These are phyloP conservation scores for Fusarium caatingaense DNA, from an alignment of 2,329 filamentous ascomycete species.

Conservation along the genomic window DNA sequence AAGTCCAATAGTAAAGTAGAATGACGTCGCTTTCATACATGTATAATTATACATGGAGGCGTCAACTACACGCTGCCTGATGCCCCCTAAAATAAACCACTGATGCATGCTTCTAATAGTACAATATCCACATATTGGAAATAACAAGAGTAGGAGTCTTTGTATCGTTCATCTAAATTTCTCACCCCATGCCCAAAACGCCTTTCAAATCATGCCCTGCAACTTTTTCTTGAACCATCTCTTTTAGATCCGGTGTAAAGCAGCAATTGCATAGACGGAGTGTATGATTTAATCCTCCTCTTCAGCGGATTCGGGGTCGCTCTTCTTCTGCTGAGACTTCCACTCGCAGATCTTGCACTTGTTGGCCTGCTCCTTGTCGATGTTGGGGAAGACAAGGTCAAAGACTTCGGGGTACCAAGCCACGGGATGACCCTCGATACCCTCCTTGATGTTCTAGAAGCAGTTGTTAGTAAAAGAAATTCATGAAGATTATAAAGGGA, in stretches of 20 bases:
- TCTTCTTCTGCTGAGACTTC: conserved; percentile 60
- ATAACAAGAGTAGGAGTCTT: conserved; percentile 48
- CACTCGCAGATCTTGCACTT: conserved; percentile 73
- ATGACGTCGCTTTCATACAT: conserved; percentile 43
- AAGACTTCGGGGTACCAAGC: conserved; percentile 97
- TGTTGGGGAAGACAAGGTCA: conserved; percentile 84
- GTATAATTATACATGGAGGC: conserved; percentile 44
- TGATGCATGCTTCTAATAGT: conserved; percentile 47
- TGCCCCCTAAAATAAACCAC: conserved; percentile 31
- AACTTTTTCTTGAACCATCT: conserved; percentile 1
- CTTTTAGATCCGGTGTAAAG: neutral
- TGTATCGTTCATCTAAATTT: conserved; percentile 47
- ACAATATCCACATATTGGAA: conserved; percentile 43
- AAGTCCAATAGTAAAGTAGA: neutral
- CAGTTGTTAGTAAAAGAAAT: conserved; percentile 20
- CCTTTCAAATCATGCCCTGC: conserved; percentile 41
- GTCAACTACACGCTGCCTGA: conserved; percentile 31
- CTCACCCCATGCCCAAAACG: conserved; percentile 46
- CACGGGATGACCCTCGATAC: conserved; percentile 90
- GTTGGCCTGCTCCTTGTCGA: conserved; percentile 80
- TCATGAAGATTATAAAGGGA: too few relatives aligned
- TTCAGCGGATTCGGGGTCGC: conserved; percentile 52
- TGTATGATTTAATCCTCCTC: conserved; percentile 49
- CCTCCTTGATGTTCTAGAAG: conserved; percentile 93
- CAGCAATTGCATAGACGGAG: conserved; percentile 5